Base-by-base conservation (phyloP, 2,329 filamentous ascomycete species). In the Colletotrichum sublineola region DNA sequence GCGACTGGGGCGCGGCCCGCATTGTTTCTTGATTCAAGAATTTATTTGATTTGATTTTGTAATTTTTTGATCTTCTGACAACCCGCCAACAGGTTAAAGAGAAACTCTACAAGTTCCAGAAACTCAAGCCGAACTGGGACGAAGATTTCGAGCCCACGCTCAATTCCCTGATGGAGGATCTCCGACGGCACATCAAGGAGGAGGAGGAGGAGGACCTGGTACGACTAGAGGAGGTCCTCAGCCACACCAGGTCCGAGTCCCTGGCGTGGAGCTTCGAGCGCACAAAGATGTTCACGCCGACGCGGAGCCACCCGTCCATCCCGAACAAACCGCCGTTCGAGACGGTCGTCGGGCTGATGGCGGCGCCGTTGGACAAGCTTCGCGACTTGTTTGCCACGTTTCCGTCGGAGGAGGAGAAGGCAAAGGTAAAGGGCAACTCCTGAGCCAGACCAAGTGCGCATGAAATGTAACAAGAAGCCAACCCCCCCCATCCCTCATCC, bases 351-450 rank as follows among this genome's bases (percentile, higher is more conserved):
- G 88, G 86, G 0, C 75, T 91, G 31, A 73, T 91, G 78, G 80
- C 86, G 0, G 87, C 89, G 18, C 89, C 89, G 0, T 80, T 91
- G 24, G 90, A 91, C 77, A 85, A 84, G 71, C 73, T 91, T 42
- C 80, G 80, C 48, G 88, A 91, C 77, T 63, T 89, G 8, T 89
- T 90, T 74, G 79, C 85, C 29, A 87, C 86, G 76, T 91, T 89
- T 75, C 87, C 87, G 24, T 31, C 24, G 14, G 50, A 53, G 12
- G 29, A 53, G 50, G 50, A 53, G 50, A 9, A 18, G 29, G 44
- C 44, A n/a, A 48, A 24, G 46, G 24, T 29, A 18, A 53, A 53
- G 50, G 12, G 24, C 3, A 2, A 52, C 14, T 5, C 15, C 50
- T 52, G 50, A 52, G 14, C 24, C n/a, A 18, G 3, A 12, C 24